A percentile compares a stretch with the other conserved stretches of the same genome.
Conservation (phyloP, 129 eudicot genomes). For the Mikania micrantha region DNA sequence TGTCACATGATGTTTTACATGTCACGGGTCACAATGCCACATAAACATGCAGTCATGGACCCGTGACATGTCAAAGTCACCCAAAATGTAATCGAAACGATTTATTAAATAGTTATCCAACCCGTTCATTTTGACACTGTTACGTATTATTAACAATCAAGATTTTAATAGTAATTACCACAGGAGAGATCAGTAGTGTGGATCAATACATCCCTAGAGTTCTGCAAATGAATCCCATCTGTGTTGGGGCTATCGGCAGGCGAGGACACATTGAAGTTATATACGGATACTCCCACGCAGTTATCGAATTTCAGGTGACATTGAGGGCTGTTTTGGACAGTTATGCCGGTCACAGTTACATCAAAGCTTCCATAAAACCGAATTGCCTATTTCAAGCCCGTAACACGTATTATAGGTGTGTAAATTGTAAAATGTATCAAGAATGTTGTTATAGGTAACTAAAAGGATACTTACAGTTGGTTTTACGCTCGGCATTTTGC, state of each 20-base stretch:
- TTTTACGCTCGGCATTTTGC: slow-evolving; percentile 73
- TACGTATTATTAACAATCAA: neutral
- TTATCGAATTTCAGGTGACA: slow-evolving; percentile 90
- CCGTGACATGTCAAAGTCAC: neutral
- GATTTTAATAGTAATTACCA: slow-evolving; percentile 37
- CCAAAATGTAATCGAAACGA: neutral
- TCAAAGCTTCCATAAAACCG: slow-evolving; percentile 90
- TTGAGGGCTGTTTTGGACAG: slow-evolving; percentile 82
- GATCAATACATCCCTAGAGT: slow-evolving; percentile 79
- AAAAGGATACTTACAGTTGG: slow-evolving; percentile 76
- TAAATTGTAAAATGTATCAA: neutral
- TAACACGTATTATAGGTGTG: neutral
- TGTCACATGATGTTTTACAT: neutral
- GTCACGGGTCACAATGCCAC: neutral
- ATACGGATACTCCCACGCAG: slow-evolving; percentile 70
- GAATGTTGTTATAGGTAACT: neutral
- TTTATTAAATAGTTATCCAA: neutral
- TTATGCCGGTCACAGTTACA: slow-evolving; percentile 84
- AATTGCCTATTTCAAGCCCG: slow-evolving; percentile 51
- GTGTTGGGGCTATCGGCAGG: slow-evolving; percentile 96
- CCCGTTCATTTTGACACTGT: neutral
- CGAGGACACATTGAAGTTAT: slow-evolving; percentile 48
- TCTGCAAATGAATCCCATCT: slow-evolving; percentile 91
- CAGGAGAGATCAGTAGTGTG: slow-evolving; percentile 69
- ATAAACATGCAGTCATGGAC: neutral